phyloP scores from a whole-genome alignment of 140 eudicot species.

The Flaveria floridana region DNA sequence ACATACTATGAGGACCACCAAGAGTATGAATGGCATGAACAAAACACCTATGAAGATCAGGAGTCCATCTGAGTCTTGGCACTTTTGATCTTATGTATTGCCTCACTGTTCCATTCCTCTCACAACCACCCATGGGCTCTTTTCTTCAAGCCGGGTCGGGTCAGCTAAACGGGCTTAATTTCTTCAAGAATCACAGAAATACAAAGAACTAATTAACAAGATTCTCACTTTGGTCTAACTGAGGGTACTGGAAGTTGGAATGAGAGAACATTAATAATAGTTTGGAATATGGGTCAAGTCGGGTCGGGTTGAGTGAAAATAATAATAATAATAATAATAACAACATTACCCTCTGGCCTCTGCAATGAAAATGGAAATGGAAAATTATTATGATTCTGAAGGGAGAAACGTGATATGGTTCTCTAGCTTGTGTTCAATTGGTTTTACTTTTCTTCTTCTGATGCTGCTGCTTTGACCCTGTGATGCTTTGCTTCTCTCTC shows the following conservation, averaged over 20 bases:
- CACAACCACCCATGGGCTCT: conserved; percentile 37
- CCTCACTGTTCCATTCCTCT: conserved; percentile 48
- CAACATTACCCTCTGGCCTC: no score
- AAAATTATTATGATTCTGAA: conserved; percentile 7
- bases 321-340: no score
- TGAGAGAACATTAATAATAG: background rate
- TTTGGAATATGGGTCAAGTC: no score
- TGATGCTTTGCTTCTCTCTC: conserved; percentile 32
- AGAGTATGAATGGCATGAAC: conserved; percentile 46
- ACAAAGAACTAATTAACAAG: no score
- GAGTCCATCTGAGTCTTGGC: conserved; percentile 55
- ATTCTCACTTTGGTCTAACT: background rate
- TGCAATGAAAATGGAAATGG: conserved; percentile 13
- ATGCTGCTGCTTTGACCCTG: conserved; percentile 40
- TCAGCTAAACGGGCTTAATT: no score
- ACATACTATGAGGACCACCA: conserved; percentile 46
- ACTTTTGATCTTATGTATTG: conserved; percentile 50
- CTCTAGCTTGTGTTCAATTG: conserved; percentile 11
- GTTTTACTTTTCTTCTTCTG: conserved; percentile 27
- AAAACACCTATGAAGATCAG: conserved; percentile 51
- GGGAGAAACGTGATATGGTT: conserved; percentile 30
- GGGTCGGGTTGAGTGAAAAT: no score
- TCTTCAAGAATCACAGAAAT: no score
- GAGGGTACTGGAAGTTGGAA: background rate
- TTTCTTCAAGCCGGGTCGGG: no score